Evolutionary conservation across 768 basidiomycete genomes (phyloP).

Genomic region (Kwoniella sp.): DNA sequence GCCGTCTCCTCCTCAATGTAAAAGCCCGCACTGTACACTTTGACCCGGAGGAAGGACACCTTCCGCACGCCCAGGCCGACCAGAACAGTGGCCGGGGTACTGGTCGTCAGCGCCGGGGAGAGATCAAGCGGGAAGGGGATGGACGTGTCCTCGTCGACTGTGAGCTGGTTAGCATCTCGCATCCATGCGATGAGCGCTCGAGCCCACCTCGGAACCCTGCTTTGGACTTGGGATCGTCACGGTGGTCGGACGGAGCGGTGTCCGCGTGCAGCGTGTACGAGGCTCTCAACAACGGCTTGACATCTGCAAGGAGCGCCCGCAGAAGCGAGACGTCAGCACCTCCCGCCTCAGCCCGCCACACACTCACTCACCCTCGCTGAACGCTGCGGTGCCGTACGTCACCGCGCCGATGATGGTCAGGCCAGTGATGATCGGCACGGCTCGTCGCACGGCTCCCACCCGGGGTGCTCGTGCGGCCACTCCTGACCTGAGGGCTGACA

Average conservation of each 20-base stretch:
- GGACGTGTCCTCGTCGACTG: conserved; percentile 50
- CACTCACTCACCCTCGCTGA: neutral
- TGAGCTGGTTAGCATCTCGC: neutral
- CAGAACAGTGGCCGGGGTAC: conserved; percentile 60
- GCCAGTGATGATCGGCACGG: neutral
- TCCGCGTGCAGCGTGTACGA: conserved; percentile 8
- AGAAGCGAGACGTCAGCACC: neutral
- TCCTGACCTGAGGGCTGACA: neutral
- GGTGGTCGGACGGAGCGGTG: neutral
- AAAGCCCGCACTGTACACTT: conserved; percentile 85
- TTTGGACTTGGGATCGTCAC: conserved; percentile 15
- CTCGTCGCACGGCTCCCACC: neutral
- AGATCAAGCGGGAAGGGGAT: conserved; percentile 44
- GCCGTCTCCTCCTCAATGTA: conserved; percentile 66
- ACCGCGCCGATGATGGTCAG: no score
- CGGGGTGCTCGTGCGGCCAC: neutral
- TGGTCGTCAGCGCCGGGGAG: conserved; percentile 10
- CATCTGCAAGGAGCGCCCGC: neutral
- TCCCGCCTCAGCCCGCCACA: neutral
- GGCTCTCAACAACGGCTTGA: neutral
- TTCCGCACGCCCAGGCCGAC: conserved; percentile 81
- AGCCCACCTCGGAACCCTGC: conserved; percentile 4
- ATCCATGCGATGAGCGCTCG: neutral
- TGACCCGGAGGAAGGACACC: conserved; percentile 79
- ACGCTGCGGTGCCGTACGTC: no score